These are phyloP conservation scores for Tetrahymena malaccensis DNA, from an alignment of 73 alveolate genomes.

Conservation along the genomic window DNA sequence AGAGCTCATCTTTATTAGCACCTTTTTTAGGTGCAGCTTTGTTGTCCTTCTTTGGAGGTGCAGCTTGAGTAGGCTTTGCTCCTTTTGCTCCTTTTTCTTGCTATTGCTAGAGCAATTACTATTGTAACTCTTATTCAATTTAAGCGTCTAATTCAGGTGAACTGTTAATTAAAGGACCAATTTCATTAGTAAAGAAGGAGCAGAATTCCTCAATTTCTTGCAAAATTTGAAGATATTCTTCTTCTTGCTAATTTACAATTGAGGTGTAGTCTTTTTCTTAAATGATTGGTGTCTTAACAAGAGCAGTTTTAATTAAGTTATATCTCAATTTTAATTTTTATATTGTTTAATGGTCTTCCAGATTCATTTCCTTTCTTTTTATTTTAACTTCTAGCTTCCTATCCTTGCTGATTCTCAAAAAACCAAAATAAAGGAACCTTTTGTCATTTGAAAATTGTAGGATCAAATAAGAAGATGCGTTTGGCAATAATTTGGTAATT, in stretches of 20 bases:
- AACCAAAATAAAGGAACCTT: background rate
- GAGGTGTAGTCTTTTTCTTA: background rate
- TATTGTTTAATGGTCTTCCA: background rate
- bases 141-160: background rate
- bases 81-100: background rate
- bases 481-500: background rate
- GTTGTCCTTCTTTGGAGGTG: background rate
- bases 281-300: background rate
- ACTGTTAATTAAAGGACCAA: background rate
- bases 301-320: background rate
- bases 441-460: background rate
- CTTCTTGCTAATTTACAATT: background rate
- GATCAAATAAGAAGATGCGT: background rate
- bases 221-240: background rate
- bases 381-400: background rate
- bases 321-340: background rate
- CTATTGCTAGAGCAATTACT: background rate
- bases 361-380: background rate
- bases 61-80: background rate
- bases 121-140: background rate
- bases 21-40: background rate
- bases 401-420: background rate
- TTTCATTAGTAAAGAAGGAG: background rate
- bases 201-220: background rate
- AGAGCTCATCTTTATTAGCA: background rate